Evolutionary conservation across 2,329 filamentous ascomycete genomes (phyloP).

Genomic region (Ploettnerulaceae sp.): DNA sequence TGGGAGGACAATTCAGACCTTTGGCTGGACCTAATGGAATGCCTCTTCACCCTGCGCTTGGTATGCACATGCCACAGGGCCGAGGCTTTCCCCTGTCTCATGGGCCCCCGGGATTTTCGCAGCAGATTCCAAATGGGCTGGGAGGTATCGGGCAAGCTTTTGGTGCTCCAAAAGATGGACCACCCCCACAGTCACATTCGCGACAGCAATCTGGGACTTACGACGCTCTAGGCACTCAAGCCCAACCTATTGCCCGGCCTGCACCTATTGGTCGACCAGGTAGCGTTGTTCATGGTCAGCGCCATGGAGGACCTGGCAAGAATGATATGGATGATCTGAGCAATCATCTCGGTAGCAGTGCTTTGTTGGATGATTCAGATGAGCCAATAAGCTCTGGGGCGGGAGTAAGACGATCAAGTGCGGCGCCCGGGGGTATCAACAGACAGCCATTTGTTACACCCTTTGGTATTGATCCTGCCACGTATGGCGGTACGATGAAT

Average conservation of each 20-base stretch:
- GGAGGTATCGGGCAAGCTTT: conserved; percentile 39
- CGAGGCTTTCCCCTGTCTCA: conserved; percentile 36
- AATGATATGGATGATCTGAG: conserved; percentile 66
- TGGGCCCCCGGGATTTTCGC: conserved; percentile 51
- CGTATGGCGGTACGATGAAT: conserved; percentile 29
- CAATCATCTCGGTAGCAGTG: conserved; percentile 83
- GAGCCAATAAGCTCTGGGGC: conserved; percentile 42
- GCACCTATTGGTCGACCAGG: conserved; percentile 84
- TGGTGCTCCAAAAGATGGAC: conserved; percentile 36
- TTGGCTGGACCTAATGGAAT: conserved; percentile 47
- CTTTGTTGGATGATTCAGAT: conserved; percentile 72
- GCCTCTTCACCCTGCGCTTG: conserved; percentile 55
- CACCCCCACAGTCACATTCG: conserved; percentile 56
- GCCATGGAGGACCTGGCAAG: conserved; percentile 38
- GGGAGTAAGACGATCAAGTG: conserved; percentile 35
- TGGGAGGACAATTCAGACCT: conserved; percentile 50
- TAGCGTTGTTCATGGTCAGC: conserved; percentile 58
- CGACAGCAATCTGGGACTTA: conserved; percentile 70
- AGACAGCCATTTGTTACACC: conserved; percentile 31
- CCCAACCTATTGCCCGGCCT: conserved; percentile 75
- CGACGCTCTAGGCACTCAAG: conserved; percentile 38
- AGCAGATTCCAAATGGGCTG: conserved; percentile 40
- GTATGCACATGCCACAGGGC: conserved; percentile 52
- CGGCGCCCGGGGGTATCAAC: conserved; percentile 25
- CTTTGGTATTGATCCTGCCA: conserved; percentile 31